A percentile compares a stretch with the other conserved stretches of the same genome.
phyloP scores from a whole-genome alignment of 345 rosid species.

The Iberis pinnata region DNA sequence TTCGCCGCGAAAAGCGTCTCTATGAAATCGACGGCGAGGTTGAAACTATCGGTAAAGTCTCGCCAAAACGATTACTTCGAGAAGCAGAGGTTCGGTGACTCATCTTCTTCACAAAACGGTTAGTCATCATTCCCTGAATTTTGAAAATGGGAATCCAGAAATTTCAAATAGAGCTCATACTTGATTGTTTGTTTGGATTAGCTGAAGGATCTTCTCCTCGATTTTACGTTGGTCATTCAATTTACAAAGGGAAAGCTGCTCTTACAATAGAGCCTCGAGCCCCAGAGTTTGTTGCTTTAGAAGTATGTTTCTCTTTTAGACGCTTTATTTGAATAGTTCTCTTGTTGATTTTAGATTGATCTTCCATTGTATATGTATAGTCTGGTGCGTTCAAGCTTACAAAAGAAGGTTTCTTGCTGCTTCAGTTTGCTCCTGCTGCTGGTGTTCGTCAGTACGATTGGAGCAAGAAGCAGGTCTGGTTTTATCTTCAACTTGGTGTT shows the following conservation, averaged over 20 bases:
- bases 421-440: conserved; percentile 84
- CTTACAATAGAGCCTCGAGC: conserved; percentile 73
- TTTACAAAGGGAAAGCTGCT: conserved; percentile 96
- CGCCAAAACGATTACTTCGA: conserved; percentile 55
- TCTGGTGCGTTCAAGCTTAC: conserved; percentile 74
- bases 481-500: not conserved
- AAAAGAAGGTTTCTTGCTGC: conserved; percentile 61
- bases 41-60: conserved; percentile 41
- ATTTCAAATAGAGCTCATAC: not conserved
- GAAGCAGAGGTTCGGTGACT: conserved; percentile 32
- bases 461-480: conserved; percentile 76
- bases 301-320: conserved; percentile 34
- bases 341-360: not conserved
- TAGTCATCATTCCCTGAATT: conserved; percentile 22
- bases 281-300: conserved; percentile 69
- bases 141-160: too few species aligned
- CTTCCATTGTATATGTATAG: conserved; percentile 30
- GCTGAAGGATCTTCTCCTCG: conserved; percentile 45
- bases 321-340: not conserved
- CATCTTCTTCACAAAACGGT: conserved; percentile 27
- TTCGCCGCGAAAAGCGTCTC: conserved; percentile 21
- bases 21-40: conserved; percentile 20
- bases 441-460: conserved; percentile 80
- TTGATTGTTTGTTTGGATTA: conserved; percentile 11
- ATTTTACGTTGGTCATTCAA: conserved; percentile 70